Percentiles rank a stretch among this genome's conserved stretches.
Evolutionary conservation across 495 filamentous ascomycete genomes (phyloP).

Genomic region (Penicillium robsamsonii): DNA sequence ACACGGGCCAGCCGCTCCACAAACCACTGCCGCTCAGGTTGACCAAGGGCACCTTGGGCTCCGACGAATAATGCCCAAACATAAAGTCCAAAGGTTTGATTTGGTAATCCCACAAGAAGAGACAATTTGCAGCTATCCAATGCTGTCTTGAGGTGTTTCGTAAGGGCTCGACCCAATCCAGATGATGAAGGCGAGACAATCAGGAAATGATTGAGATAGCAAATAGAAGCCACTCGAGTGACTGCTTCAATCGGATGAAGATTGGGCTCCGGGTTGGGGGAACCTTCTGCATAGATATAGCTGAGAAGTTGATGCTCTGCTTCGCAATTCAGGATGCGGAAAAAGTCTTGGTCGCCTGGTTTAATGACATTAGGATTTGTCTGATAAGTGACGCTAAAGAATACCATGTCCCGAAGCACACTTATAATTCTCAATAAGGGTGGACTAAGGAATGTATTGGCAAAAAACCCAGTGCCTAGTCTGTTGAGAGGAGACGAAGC

Average conservation of each 20-base stretch:
- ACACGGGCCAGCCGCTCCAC: constrained; percentile 28
- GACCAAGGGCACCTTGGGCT: constrained; percentile 31
- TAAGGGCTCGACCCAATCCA: constrained; percentile 40
- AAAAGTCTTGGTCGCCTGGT: constrained; percentile 27
- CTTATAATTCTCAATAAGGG: constrained; percentile 24
- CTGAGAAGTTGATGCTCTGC: constrained; percentile 38
- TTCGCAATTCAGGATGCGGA: constrained; percentile 32
- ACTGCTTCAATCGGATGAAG: constrained; percentile 33
- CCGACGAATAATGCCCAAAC: constrained; percentile 37
- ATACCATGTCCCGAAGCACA: constrained; percentile 29
- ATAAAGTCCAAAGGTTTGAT: constrained; percentile 25
- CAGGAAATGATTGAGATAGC: constrained; percentile 34
- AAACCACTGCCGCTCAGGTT: constrained; percentile 31
- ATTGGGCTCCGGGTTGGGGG: constrained; percentile 2
- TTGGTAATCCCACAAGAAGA: constrained; percentile 18
- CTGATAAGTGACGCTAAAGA: constrained; percentile 23
- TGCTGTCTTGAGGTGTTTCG: constrained; percentile 26
- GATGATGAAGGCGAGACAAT: constrained; percentile 35
- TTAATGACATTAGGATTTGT: constrained; percentile 13
- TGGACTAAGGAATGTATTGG: constrained; percentile 26
- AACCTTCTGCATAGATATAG: constrained; percentile 27
- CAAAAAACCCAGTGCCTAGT: constrained; percentile 27
- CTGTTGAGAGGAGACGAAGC: constrained; percentile 24
- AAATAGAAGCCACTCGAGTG: constrained; percentile 31
- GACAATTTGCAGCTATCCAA: constrained; percentile 21